These are phyloP conservation scores for Apiospora arundinis DNA, from an alignment of 2,329 filamentous ascomycete species.

Conservation along the genomic window DNA sequence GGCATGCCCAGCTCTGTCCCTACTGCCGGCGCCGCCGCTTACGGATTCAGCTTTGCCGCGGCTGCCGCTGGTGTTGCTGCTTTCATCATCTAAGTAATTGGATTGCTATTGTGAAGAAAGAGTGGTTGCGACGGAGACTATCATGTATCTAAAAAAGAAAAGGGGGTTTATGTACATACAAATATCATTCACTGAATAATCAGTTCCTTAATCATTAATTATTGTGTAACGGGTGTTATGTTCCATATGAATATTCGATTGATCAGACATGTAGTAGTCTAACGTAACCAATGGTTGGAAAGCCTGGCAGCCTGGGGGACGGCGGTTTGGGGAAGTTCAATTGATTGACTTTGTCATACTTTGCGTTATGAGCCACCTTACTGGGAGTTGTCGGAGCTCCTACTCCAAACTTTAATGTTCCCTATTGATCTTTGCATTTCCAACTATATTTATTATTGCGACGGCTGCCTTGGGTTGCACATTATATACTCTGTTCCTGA, in stretches of 20 bases:
- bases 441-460: background rate
- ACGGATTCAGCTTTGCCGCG: conserved; percentile 37
- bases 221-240: too few species aligned
- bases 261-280: background rate
- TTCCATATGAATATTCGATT: background rate
- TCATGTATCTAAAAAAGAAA: background rate
- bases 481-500: background rate
- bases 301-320: too few species aligned
- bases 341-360: too few species aligned
- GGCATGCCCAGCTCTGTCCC: conserved; percentile 28
- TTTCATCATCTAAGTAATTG: conserved; percentile 35
- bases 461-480: too few species aligned
- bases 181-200: background rate
- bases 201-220: background rate
- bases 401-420: too few species aligned
- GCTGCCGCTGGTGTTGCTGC: conserved; percentile 37
- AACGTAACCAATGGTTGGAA: background rate
- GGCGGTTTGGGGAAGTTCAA: too few species aligned
- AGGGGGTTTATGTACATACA: background rate
- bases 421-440: background rate
- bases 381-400: background rate
- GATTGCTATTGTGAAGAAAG: background rate
- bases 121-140: background rate
- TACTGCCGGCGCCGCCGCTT: conserved; percentile 34
- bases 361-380: too few species aligned